These are phyloP conservation scores for Friedmanniomyces endolithicus DNA, from an alignment of 495 filamentous ascomycete genomes.

Conservation along the genomic window DNA sequence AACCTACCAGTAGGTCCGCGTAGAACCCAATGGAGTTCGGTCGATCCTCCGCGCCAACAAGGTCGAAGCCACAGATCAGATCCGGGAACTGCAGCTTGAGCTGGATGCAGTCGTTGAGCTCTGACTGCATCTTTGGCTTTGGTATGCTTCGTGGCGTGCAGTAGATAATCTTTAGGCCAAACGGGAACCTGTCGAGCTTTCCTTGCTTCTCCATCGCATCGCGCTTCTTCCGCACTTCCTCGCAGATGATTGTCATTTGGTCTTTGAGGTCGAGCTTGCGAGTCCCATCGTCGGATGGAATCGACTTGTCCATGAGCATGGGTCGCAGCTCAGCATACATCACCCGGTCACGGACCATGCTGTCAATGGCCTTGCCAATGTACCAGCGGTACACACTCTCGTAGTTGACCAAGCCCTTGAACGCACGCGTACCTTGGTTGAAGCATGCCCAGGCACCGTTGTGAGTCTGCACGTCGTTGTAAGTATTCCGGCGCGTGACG, in stretches of 20 bases:
- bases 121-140: conserved; percentile 21
- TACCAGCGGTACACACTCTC: conserved; percentile 30
- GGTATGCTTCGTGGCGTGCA: conserved; percentile 31
- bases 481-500: conserved; percentile 2
- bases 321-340: conserved; percentile 33
- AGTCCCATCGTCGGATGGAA: conserved; percentile 26
- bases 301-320: conserved; percentile 31
- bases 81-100: conserved; percentile 37
- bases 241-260: conserved; percentile 30
- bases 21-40: conserved; percentile 30
- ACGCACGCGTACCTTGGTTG: conserved; percentile 30
- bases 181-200: conserved; percentile 25
- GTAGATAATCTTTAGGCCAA: conserved; percentile 33
- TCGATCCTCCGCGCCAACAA: conserved; percentile 33
- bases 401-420: conserved; percentile 32
- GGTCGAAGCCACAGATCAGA: conserved; percentile 33
- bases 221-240: conserved; percentile 24
- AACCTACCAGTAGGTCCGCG: conserved; percentile 25
- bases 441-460: conserved; percentile 31
- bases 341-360: conserved; percentile 28
- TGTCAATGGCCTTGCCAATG: conserved; percentile 29
- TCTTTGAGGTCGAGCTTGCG: conserved; percentile 16
- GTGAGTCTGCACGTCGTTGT: conserved; percentile 4
- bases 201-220: conserved; percentile 17
- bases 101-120: conserved; percentile 32